Evolutionary conservation across 495 filamentous ascomycete species (phyloP), one percentile per base, ranked within the genome.

Genomic region (Aspergillus homomorphus): DNA sequence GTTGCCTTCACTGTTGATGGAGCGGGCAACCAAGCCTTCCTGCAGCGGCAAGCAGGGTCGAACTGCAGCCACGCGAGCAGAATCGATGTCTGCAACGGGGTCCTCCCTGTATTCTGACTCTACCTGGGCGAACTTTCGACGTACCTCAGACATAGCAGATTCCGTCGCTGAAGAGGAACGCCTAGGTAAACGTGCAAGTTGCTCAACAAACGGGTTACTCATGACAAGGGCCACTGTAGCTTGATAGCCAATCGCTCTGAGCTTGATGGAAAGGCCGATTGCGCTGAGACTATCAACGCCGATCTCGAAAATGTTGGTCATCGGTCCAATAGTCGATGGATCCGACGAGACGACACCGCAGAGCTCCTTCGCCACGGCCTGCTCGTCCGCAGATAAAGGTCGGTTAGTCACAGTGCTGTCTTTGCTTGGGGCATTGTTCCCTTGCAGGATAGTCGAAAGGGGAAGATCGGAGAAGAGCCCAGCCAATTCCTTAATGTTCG

Each of bases 21-120:
- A 92, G 54, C 88, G 85, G 0, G 84, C 84, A 48, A 93, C 77
- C 78, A 96, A 86, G 33, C 82, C 85, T 63, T 96, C 90, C 68
- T 96, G 91, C 1, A 92, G 73, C 14, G 90, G 88, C 0, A 90
- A 58, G 28, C 72, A 75, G 53, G 72, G 72, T 19, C 65, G 57
- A 14, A 75, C 59, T 18, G 59, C 57, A n/a, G 53, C 21, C 19
- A 69, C 57, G 0, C 33, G 26, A 21, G 60, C 57, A 19, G 54
- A 22, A 4, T 59, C 51, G 18, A 64, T 41, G 15, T 33, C 59
- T 18, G 57, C 2, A 9, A 61, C 45, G 10, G 59, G 20, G 15
- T 57, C 87, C 6, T 82, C 72, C 0, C 85, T 88, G 22, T 88
- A 77, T 19, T 88, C 71, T 8, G 73, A 56, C 45, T 87, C 83